Percentiles rank a stretch among this genome's conserved stretches.
Evolutionary conservation across 2,329 filamentous ascomycete genomes (phyloP).

Genomic region (Colletotrichum liaoningense): DNA sequence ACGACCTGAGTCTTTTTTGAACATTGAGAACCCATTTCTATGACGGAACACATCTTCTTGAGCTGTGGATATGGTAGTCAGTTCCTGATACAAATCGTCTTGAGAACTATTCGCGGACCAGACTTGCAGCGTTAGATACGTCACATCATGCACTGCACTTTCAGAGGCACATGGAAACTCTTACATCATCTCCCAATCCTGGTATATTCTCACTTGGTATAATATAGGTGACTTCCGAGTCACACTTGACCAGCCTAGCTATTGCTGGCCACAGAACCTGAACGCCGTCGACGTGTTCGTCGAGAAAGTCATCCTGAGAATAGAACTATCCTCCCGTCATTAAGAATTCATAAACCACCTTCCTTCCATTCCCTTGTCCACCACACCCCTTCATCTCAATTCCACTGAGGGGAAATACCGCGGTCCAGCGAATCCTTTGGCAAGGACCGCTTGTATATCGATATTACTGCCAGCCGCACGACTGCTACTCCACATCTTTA

Average conservation of each 20-base stretch:
- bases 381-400: conserved; percentile 57
- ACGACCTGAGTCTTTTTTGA: too few species aligned
- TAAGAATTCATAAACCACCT: not conserved
- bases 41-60: not conserved
- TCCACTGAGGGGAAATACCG: conserved; percentile 82
- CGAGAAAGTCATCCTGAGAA: not conserved
- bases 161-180: not conserved
- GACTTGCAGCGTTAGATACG: not conserved
- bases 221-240: conserved; percentile 19
- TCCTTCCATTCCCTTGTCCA: not conserved
- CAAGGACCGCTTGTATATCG: conserved; percentile 88
- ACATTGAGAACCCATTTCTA: not conserved
- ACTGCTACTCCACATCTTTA: conserved; percentile 90
- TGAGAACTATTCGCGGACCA: not conserved
- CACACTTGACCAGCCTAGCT: not conserved
- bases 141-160: not conserved
- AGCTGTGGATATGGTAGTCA: not conserved
- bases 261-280: not conserved
- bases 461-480: conserved; percentile 77
- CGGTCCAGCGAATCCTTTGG: conserved; percentile 86
- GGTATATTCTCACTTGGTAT: conserved; percentile 24
- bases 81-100: too few species aligned
- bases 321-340: not conserved
- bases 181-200: not conserved
- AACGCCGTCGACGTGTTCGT: conserved; percentile 11